Evolutionary conservation across 2,329 filamentous ascomycete genomes (phyloP).

Genomic region (Colletotrichum sp.): DNA sequence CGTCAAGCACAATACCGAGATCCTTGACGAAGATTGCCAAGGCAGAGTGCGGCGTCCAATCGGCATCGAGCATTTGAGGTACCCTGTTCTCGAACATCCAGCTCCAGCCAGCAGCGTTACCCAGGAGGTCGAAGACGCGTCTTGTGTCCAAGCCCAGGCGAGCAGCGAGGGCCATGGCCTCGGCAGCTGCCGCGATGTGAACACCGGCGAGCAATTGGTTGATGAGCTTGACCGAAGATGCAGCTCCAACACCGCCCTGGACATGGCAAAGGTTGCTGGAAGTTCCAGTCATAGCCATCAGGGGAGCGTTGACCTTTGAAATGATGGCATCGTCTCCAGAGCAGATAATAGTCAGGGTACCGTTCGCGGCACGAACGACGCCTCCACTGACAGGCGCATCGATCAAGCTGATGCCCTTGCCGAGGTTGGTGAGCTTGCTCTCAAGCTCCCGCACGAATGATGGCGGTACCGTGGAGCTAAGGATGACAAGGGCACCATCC

Average conservation of each 20-base stretch:
- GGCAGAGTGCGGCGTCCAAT: slow-evolving; percentile 39
- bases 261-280: slow-evolving; percentile 48
- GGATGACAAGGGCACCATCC: slow-evolving; percentile 33
- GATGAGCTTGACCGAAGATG: slow-evolving; percentile 63
- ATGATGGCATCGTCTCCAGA: slow-evolving; percentile 31
- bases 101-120: slow-evolving; percentile 39
- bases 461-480: slow-evolving; percentile 42
- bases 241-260: slow-evolving; percentile 54
- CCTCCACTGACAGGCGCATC: slow-evolving; percentile 44
- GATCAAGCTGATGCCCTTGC: slow-evolving; percentile 32
- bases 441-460: slow-evolving; percentile 28
- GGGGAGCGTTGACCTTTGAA: slow-evolving; percentile 25
- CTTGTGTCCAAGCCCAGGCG: slow-evolving; percentile 57
- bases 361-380: slow-evolving; percentile 38
- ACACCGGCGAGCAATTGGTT: slow-evolving; percentile 64
- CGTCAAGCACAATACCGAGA: slow-evolving; percentile 35
- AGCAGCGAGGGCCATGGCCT: slow-evolving; percentile 62
- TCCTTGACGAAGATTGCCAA: slow-evolving; percentile 40
- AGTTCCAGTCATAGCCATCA: slow-evolving; percentile 36
- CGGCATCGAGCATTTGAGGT: slow-evolving; percentile 38
- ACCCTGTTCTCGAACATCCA: slow-evolving; percentile 42
- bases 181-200: slow-evolving; percentile 59
- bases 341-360: slow-evolving; percentile 40
- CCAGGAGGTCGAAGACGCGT: slow-evolving; percentile 51
- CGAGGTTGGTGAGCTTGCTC: slow-evolving; percentile 22